Base-by-base conservation (phyloP, 306 rosid species). In the Fragaria ananassa region DNA sequence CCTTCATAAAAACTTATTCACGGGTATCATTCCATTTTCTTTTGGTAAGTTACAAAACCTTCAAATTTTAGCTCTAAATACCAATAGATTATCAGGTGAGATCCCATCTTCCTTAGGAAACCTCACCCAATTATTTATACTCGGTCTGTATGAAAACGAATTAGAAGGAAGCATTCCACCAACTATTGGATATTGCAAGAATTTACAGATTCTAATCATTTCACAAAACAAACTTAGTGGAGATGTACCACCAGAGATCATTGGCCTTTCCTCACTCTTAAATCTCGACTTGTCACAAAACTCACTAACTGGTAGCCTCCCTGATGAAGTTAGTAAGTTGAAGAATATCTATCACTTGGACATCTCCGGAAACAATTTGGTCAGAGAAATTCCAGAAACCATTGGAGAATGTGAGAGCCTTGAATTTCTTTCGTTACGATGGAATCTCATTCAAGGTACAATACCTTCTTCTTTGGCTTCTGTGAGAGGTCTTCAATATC, bases 141-240 rank as follows among this genome's bases (percentile, higher is more conserved):
- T 85, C 53, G 0, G 0, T 27, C 5, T 83, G 0, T 49, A 57
- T 1, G 11, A 3, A 0, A 83, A 85, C 58, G 72, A 45, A 70
- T 71, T 85, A 1, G 49, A 71, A 67, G 89, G 89, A 74, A 74
- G 4, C 37, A 77, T 85, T 79, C 85, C 89, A n/a, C 57, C 45
- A 19, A 71, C 54, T 44, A 60, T 88, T 21, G 62, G 41, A 27
- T 51, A 79, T 3, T 78, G 80, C 57, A 21, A 71, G 54, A 41
- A 15, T 8, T 74, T 85, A 65, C 72, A 77, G 17, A 0, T 0
- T 0, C 1, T 78, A 1, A 2, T 18, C 2, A 62, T 85, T 39
- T 76, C 62, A 0, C 10, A 45, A 1, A 81, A 88, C 50, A 77
- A 6, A n/a, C 21, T 85, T 1, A 42, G 45, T 1, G 90, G 90